Conservation (phyloP, 345 rosid species). For the Theobroma cacao region DNA sequence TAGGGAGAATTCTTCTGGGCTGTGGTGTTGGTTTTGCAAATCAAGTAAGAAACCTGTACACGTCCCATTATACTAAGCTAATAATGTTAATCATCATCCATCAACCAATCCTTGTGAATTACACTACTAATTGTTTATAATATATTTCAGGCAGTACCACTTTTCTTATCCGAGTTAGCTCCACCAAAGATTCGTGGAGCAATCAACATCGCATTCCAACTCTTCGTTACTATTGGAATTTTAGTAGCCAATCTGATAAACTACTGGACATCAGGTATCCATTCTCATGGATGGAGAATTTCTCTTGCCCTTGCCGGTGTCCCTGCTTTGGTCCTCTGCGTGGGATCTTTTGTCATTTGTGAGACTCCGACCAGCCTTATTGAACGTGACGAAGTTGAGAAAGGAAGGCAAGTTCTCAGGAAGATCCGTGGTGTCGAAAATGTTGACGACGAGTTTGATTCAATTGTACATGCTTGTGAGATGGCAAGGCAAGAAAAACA, state of each 20-base stretch:
- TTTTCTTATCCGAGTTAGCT: slow-evolving; percentile 52
- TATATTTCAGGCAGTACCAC: slow-evolving; percentile 47
- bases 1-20: slow-evolving; percentile 66
- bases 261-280: slow-evolving; percentile 28
- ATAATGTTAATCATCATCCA: too few species aligned
- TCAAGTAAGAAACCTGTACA: slow-evolving; percentile 36
- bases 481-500: slow-evolving; percentile 32
- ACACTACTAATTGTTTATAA: background rate
- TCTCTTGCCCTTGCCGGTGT: slow-evolving; percentile 35
- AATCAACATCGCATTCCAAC: slow-evolving; percentile 61
- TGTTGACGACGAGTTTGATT: slow-evolving; percentile 30
- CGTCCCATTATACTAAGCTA: background rate
- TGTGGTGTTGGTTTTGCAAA: slow-evolving; percentile 72
- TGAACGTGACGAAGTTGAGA: slow-evolving; percentile 41
- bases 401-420: slow-evolving; percentile 39
- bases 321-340: slow-evolving; percentile 43
- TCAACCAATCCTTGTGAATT: background rate
- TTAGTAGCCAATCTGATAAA: slow-evolving; percentile 57
- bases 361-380: slow-evolving; percentile 71
- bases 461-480: slow-evolving; percentile 35
- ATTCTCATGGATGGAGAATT: slow-evolving; percentile 44
- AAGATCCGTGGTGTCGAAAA: slow-evolving; percentile 45
- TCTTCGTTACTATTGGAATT: slow-evolving; percentile 66
- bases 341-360: slow-evolving; percentile 46
- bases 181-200: slow-evolving; percentile 42